A percentile compares a stretch with the other conserved stretches of the same genome.
phyloP scores from a whole-genome alignment of 371 early-diverging fungal species.

The Nematocida parisii region DNA sequence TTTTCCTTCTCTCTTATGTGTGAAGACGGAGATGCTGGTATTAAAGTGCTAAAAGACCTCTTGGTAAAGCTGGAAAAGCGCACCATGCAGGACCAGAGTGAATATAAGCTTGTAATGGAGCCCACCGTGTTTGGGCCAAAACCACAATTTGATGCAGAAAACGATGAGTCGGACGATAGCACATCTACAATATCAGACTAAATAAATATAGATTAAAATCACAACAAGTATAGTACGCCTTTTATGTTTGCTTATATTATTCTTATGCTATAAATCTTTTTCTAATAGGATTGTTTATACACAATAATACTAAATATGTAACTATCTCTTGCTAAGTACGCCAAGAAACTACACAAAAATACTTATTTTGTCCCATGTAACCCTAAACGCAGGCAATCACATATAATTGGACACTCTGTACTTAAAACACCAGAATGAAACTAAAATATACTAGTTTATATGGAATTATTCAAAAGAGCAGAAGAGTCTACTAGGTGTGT shows the following conservation, averaged over 20 bases:
- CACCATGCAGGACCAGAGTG: constrained; percentile 30
- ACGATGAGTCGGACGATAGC: constrained; percentile 22
- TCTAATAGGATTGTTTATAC: too few relatives aligned
- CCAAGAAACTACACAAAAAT: too few relatives aligned
- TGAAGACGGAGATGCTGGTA: constrained; percentile 63
- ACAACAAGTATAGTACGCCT: neutral
- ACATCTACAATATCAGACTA: constrained; percentile 22
- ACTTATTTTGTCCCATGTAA: too few relatives aligned
- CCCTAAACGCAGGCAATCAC: too few relatives aligned
- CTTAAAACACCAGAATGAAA: neutral
- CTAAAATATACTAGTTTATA: neutral
- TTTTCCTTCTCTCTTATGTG: constrained; percentile 64
- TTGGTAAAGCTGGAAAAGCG: constrained; percentile 50
- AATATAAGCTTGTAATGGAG: constrained; percentile 33
- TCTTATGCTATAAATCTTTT: neutral
- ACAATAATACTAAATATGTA: too few relatives aligned
- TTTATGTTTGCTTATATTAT: neutral
- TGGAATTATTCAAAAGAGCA: neutral
- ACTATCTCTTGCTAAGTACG: too few relatives aligned
- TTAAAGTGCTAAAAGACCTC: constrained; percentile 28
- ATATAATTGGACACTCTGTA: neutral
- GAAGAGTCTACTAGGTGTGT: neutral
- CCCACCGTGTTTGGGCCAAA: constrained; percentile 51
- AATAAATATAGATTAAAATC: constrained; percentile 12
- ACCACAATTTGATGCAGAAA: constrained; percentile 52